These are phyloP conservation scores for Piper longum DNA, from an alignment of 164 flowering plant species.

Conservation along the genomic window DNA sequence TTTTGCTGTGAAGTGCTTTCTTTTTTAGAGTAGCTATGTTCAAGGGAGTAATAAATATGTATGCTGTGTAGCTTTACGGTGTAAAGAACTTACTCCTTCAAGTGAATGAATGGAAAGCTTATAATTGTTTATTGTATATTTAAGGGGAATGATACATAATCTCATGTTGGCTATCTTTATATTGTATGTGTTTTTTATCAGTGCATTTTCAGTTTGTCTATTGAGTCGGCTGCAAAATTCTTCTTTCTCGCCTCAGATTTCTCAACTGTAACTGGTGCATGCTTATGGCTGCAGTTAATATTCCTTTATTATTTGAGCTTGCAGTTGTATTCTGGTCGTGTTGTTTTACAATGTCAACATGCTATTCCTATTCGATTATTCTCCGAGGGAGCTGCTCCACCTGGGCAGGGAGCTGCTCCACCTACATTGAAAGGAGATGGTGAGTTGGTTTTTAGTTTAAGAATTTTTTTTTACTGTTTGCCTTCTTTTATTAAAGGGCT, in stretches of 20 bases:
- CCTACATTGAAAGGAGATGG: slow-evolving; percentile 74
- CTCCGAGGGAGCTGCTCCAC: slow-evolving; percentile 58
- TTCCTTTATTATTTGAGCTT: neutral
- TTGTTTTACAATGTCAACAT: slow-evolving; percentile 28
- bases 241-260: too few relatives aligned
- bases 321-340: slow-evolving; percentile 43
- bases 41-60: too few relatives aligned
- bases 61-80: too few relatives aligned
- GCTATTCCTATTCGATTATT: slow-evolving; percentile 47
- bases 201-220: neutral
- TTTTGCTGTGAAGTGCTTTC: too few relatives aligned
- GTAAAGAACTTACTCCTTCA: neutral
- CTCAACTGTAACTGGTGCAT: too few relatives aligned
- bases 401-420: slow-evolving; percentile 47
- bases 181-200: neutral
- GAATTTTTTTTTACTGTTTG: neutral
- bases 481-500: neutral
- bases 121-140: too few relatives aligned
- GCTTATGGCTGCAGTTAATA: neutral
- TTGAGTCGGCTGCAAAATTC: too few relatives aligned
- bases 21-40: too few relatives aligned
- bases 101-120: neutral
- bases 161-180: neutral
- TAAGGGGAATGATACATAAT: neutral
- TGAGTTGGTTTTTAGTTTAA: slow-evolving; percentile 20